Evolutionary conservation across 345 rosid species (phyloP), one percentile per base, ranked within the genome.

Genomic region (Excoecaria agallocha): DNA sequence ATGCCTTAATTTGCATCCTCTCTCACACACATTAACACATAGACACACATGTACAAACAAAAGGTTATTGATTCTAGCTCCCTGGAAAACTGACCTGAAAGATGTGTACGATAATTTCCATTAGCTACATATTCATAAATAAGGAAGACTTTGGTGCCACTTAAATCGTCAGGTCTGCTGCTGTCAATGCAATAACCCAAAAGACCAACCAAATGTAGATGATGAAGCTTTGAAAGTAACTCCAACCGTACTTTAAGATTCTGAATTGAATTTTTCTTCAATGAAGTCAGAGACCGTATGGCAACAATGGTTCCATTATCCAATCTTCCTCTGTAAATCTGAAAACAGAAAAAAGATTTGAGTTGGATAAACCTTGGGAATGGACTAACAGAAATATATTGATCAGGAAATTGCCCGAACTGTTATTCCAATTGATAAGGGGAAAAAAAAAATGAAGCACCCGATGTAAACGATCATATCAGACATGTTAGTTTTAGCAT

Each of bases 251-350:
- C 80, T 81, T 83, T 89, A 67, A 95, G 88, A 74, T 83, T 92
- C 70, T 91, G 94, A 81, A 84, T 85, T 12, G 95, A 88, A 72
- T 85, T 84, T 82, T 85, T 95, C 80, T 83, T 95, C 78, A 82
- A 69, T 60, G 86, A 85, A 76, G 81, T 70, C 68, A 91, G 69
- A 58, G 87, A 87, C 72, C 96, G 84, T 73, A 95, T 82, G 46
- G 92, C 91, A 68, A 91, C 85, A 76, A 72, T 78, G 78, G 86
- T 84, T 69, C 98, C 99, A 80, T 83, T 90, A 75, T 87, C 94
- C 76, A 95, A 58, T 82, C 85, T 91, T 79, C 98, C 99, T 78
- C 78, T 93, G 76, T 91, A 88, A 63, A 95, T 85, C 99, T 95
- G 92, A 79, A 77, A 85, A 56, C 43, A 68, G 51, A 56, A 12